phyloP scores from a whole-genome alignment of 768 basidiomycete genomes.

The Naematelia encephala region DNA sequence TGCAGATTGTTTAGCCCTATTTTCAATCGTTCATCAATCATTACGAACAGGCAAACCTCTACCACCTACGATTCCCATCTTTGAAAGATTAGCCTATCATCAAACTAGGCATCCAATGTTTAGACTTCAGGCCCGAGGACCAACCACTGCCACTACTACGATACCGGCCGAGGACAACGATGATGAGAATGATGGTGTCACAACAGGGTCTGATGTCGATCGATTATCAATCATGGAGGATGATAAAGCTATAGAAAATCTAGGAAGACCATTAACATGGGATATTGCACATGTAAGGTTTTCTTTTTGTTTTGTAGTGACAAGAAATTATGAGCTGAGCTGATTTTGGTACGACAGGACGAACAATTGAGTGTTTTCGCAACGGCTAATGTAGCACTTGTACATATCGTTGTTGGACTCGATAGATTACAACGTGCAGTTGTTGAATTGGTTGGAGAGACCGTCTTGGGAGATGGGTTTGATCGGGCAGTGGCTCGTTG shows the following conservation, averaged over 20 bases:
- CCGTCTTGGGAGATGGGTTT: slow-evolving; percentile 31
- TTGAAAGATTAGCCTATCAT: slow-evolving; percentile 42
- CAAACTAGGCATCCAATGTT: not conserved
- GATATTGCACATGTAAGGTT: not conserved
- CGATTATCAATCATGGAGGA: not conserved
- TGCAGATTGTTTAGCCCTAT: slow-evolving; percentile 39
- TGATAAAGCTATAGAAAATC: not conserved
- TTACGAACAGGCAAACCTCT: slow-evolving; percentile 34
- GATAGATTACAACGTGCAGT: slow-evolving; percentile 39
- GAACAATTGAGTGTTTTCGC: slow-evolving; percentile 46
- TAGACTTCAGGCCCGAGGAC: not conserved
- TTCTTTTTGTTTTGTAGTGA: no score
- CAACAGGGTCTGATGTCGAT: not conserved
- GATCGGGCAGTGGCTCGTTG: slow-evolving; percentile 27
- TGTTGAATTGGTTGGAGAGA: slow-evolving; percentile 39
- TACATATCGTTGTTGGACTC: slow-evolving; percentile 27
- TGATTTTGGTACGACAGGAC: slow-evolving; percentile 31
- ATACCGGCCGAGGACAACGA: not conserved
- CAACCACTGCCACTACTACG: no score
- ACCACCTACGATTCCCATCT: slow-evolving; percentile 40
- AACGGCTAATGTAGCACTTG: slow-evolving; percentile 40
- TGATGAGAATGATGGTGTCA: not conserved
- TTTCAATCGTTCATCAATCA: slow-evolving; percentile 37
- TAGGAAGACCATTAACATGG: not conserved
- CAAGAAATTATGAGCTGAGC: not conserved